Evolutionary conservation across 331 rosid species (phyloP), one percentile per base, ranked within the genome.

Genomic region (Pyracantha coccinea): DNA sequence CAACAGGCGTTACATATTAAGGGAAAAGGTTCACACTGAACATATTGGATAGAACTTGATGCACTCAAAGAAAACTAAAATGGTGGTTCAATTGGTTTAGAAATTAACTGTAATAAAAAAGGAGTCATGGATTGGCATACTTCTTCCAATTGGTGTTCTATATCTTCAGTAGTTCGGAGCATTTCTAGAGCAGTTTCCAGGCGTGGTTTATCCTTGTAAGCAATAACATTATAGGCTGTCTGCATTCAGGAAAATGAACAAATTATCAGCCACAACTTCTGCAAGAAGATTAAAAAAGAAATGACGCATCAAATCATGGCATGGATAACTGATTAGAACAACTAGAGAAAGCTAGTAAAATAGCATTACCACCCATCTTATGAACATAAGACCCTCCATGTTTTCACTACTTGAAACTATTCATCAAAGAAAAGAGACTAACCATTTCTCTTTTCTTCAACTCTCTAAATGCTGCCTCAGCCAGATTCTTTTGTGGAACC

Each of bases 131-230:
- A 69, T 47, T 31, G 27, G 55, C 92, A 32, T 86, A 91, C 99
- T 76, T 90, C 86, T 69, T 76, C 68, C 85, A 90, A 62, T 52
- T 85, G 84, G 62, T 67, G 84, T 72, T 84, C 99, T 75, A 95
- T 89, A 77, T 92, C 99, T 84, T 92, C 80, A 7, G 97, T 92
- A 67, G 90, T 89, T 79, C 35, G 88, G 55, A 95, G 90, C 90
- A 95, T 70, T 83, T 90, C 97, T 52, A 92, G 63, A 1, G 96
- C 97, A 63, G 86, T 95, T 77, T 65, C 61, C 79, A 95, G 81
- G 25, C 99, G 99, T 0, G 97, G 99, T 71, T 84, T 95, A 80
- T 89, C 93, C 86, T 84, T 88, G 89, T 95, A 92, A 53, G 88
- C 91, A 72, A 92, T 66, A 45, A 92, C 89, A 77, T 92, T 95